Evolutionary conservation across 108 stramenopile genomes (phyloP).

Genomic region (Conticribra guillardii): DNA sequence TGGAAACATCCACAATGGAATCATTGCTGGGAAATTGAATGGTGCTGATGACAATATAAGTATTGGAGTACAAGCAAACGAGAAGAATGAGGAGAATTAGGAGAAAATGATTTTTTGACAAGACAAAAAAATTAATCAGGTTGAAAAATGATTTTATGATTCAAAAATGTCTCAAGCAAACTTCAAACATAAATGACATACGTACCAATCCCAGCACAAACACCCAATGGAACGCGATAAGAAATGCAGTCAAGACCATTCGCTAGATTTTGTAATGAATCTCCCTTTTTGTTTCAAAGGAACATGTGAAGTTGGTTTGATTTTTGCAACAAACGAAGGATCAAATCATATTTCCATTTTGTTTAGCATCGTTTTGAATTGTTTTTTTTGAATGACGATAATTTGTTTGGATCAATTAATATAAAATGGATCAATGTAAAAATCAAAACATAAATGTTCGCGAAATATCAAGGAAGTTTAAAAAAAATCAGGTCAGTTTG

Average conservation of each 20-base stretch:
- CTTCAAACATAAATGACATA: no score
- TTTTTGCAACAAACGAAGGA: background rate
- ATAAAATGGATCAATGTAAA: no score
- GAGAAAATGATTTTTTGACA: background rate
- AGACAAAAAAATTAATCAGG: background rate
- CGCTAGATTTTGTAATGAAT: slow-evolving; percentile 79
- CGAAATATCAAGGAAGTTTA: no score
- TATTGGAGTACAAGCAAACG: no score
- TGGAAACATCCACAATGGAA: slow-evolving; percentile 96
- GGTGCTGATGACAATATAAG: slow-evolving; percentile 47
- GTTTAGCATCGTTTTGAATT: no score
- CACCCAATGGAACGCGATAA: slow-evolving; percentile 93
- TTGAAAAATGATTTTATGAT: no score
- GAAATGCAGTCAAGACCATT: slow-evolving; percentile 82
- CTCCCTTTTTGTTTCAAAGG: slow-evolving; percentile 62
- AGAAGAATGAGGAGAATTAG: background rate
- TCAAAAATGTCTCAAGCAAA: no score
- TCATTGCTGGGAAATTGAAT: slow-evolving; percentile 98
- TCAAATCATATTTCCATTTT: no score
- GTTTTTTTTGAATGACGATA: no score
- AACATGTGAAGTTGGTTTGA: background rate
- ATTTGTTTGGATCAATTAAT: no score
- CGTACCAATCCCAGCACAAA: slow-evolving; percentile 84
- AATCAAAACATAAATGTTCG: background rate
- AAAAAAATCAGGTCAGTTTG: no score